Percentiles rank a stretch among this genome's conserved stretches.
phyloP scores from a whole-genome alignment of 2,329 filamentous ascomycete genomes.

The Calonectria pseudoturangicola region DNA sequence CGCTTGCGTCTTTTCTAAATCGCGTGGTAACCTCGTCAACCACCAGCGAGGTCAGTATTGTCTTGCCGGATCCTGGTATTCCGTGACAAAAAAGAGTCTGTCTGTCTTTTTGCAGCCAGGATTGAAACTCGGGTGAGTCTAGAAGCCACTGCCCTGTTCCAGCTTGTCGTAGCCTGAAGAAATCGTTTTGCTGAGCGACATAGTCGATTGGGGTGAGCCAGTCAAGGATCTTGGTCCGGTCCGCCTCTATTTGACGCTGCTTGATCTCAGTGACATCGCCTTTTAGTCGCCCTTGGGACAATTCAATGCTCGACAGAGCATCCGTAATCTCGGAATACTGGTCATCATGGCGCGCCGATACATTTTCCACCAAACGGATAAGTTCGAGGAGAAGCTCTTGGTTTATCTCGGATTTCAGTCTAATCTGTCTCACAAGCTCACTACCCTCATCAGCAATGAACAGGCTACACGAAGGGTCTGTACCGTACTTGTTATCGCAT shows the following conservation, averaged over 20 bases:
- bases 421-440: conserved; percentile 12
- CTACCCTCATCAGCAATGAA: conserved; percentile 15
- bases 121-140: neutral
- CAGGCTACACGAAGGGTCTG: neutral
- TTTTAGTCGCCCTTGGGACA: neutral
- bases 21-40: neutral
- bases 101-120: neutral
- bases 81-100: conserved; percentile 8
- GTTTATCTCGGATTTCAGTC: neutral
- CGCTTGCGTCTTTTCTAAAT: neutral
- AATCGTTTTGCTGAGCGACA: neutral
- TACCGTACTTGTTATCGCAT: conserved; percentile 8
- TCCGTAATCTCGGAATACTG: neutral
- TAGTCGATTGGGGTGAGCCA: conserved; percentile 14
- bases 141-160: conserved; percentile 1
- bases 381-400: neutral
- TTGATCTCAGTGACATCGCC: neutral
- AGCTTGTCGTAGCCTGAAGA: neutral
- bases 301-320: neutral
- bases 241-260: neutral
- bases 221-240: neutral
- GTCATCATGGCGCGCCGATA: neutral
- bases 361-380: neutral
- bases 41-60: conserved; percentile 4
- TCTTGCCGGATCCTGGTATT: conserved; percentile 12